Evolutionary conservation across 2,329 filamentous ascomycete species (phyloP).

Genomic region (Cercospora sp.): DNA sequence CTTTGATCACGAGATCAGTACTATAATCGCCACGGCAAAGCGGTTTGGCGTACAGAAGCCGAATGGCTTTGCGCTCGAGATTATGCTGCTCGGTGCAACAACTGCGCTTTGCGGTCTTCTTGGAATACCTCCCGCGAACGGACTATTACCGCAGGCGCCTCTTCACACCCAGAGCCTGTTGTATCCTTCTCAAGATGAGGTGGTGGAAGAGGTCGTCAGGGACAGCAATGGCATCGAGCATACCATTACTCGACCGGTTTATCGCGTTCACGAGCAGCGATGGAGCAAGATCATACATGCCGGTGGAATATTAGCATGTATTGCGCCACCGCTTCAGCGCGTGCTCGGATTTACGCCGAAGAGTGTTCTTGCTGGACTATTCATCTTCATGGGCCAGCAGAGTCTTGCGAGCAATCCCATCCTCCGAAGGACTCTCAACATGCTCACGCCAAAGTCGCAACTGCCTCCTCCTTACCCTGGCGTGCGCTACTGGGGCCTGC

Average conservation of each 20-base stretch:
- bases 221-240: conserved; percentile 42
- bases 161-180: conserved; percentile 65
- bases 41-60: conserved; percentile 63
- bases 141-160: conserved; percentile 65
- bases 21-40: conserved; percentile 65
- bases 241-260: conserved; percentile 37
- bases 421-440: conserved; percentile 57
- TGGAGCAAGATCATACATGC: conserved; percentile 64
- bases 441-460: conserved; percentile 55
- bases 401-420: conserved; percentile 64
- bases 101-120: conserved; percentile 65
- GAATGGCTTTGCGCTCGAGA: conserved; percentile 65
- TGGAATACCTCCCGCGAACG: conserved; percentile 67
- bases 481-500: conserved; percentile 54
- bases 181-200: conserved; percentile 47
- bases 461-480: conserved; percentile 30
- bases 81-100: conserved; percentile 62
- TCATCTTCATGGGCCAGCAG: conserved; percentile 69
- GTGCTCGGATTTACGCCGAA: conserved; percentile 64
- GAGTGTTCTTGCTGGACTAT: conserved; percentile 64
- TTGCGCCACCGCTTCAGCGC: conserved; percentile 63
- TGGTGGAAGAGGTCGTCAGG: conserved; percentile 45
- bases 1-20: conserved; percentile 69
- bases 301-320: conserved; percentile 59
- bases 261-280: conserved; percentile 63